Conservation (phyloP, 768 basidiomycete species). For the Calvatia gigantea region DNA sequence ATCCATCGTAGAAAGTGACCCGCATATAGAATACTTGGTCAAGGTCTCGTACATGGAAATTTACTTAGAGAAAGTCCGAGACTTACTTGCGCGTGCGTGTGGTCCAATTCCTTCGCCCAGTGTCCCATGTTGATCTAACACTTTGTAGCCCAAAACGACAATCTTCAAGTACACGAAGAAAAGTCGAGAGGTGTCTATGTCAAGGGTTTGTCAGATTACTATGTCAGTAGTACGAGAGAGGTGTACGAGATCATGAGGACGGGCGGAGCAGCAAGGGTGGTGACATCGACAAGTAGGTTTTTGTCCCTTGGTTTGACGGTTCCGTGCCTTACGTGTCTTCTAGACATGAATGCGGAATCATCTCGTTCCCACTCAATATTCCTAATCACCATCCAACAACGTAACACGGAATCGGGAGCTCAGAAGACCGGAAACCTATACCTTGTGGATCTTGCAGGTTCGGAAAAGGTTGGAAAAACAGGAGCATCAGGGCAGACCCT, state of each 20-base stretch:
- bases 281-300: conserved; percentile 87
- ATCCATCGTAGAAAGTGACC: conserved; percentile 93
- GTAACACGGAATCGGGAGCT: conserved; percentile 93
- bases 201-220: conserved; percentile 95
- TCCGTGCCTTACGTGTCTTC: conserved; percentile 1
- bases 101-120: too few relatives aligned
- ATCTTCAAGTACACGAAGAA: conserved; percentile 97
- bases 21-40: conserved; percentile 95
- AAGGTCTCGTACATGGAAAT: conserved; percentile 99
- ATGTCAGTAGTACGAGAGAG: conserved; percentile 92
- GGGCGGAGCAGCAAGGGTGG: conserved; percentile 86
- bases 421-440: conserved; percentile 97
- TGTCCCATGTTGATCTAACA: conserved; percentile 10
- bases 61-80: conserved; percentile 93
- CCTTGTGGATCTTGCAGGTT: conserved; percentile 96
- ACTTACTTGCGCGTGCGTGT: conserved; percentile 88
- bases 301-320: background rate
- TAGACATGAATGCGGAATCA: conserved; percentile 99
- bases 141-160: conserved; percentile 86
- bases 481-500: conserved; percentile 98
- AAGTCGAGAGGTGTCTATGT: conserved; percentile 97
- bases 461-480: conserved; percentile 99
- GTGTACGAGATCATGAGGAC: conserved; percentile 99
- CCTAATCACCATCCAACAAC: conserved; percentile 94
- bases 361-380: conserved; percentile 99